Evolutionary conservation across 2,329 filamentous ascomycete species (phyloP).

Genomic region (Pseudogymnoascus sp.): DNA sequence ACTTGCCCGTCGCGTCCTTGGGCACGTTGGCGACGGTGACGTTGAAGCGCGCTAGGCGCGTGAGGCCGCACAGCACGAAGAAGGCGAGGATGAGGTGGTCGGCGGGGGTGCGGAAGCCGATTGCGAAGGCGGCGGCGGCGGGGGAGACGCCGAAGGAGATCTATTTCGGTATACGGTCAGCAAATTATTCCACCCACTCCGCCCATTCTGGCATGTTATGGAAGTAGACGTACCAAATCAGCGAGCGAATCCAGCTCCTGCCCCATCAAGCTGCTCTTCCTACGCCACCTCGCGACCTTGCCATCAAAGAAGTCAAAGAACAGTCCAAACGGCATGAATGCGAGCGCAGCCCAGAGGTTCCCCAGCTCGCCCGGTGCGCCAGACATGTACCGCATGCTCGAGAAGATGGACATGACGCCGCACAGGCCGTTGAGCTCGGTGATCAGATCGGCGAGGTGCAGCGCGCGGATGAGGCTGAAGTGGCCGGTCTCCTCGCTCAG

Average conservation of each 20-base stretch:
- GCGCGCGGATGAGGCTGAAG: conserved; percentile 59
- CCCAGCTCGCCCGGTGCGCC: conserved; percentile 55
- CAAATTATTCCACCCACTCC: background rate
- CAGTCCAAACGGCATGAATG: conserved; percentile 81
- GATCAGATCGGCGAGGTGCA: conserved; percentile 77
- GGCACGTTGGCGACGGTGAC: conserved; percentile 84
- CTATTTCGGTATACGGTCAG: conserved; percentile 36
- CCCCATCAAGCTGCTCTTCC: conserved; percentile 96
- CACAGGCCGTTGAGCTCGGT: conserved; percentile 80
- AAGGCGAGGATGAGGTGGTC: conserved; percentile 75
- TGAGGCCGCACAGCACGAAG: conserved; percentile 92
- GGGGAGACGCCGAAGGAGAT: conserved; percentile 93
- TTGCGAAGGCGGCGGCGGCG: conserved; percentile 75
- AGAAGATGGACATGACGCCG: conserved; percentile 91
- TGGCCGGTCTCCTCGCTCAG: conserved; percentile 63
- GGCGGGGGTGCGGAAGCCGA: conserved; percentile 75
- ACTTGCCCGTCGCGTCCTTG: conserved; percentile 87
- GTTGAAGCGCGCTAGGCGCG: conserved; percentile 92
- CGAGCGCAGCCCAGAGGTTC: conserved; percentile 74
- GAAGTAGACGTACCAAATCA: conserved; percentile 61
- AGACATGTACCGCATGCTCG: conserved; percentile 79
- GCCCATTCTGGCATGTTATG: background rate
- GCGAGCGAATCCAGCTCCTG: conserved; percentile 95
- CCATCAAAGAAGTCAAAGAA: conserved; percentile 99
- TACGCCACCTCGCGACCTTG: conserved; percentile 89